Conservation (phyloP, 164 flowering plant genomes). For the Macadamia integrifolia region DNA sequence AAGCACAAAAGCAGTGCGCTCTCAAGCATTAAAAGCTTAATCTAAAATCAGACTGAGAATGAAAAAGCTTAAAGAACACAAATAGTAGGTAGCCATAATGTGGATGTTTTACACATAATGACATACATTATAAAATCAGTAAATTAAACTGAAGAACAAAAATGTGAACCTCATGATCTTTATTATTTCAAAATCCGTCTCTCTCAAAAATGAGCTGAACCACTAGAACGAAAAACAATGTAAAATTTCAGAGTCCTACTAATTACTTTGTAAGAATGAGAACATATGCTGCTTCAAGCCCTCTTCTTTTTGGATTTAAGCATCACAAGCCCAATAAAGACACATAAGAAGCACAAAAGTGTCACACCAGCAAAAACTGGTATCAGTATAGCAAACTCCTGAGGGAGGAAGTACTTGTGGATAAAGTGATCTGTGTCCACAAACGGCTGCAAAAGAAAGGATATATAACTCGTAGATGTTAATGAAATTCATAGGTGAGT, state of each 20-base stretch:
- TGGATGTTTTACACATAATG: no score
- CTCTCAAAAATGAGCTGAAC: background rate
- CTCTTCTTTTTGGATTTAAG: slow-evolving; percentile 83
- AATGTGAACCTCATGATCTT: background rate
- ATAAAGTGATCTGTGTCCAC: slow-evolving; percentile 90
- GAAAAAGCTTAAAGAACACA: no score
- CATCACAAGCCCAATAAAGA: slow-evolving; percentile 80
- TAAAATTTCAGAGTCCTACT: no score
- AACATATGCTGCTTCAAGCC: slow-evolving; percentile 26
- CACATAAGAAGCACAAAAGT: slow-evolving; percentile 52
- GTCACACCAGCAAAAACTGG: slow-evolving; percentile 82
- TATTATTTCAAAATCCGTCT: background rate
- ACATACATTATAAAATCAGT: no score
- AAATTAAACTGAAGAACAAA: no score
- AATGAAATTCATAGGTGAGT: no score
- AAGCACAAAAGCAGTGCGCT: no score
- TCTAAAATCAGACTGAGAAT: no score
- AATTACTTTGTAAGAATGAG: no score
- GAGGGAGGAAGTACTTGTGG: slow-evolving; percentile 82
- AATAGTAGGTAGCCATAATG: no score
- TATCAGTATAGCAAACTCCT: slow-evolving; percentile 75
- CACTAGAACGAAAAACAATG: background rate
- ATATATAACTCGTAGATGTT: background rate
- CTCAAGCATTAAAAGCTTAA: no score
- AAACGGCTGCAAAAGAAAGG: slow-evolving; percentile 62